Conservation (phyloP, 192 early-diverging fungal genomes). For the Coemansia sp. region DNA sequence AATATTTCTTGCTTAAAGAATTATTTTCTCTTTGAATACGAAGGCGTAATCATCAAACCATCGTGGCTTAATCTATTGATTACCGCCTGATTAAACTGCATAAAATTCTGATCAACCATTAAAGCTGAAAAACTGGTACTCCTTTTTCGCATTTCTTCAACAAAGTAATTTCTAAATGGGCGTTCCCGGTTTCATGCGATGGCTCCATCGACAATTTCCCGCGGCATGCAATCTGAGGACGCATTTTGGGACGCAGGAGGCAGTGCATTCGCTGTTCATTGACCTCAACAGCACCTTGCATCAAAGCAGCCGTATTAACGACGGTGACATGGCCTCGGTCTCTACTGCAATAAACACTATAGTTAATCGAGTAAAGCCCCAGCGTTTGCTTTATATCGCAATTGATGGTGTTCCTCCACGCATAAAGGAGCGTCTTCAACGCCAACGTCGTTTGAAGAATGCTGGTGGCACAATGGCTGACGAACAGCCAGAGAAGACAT, state of each 20-base stretch:
- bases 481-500: constrained; percentile 55
- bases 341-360: constrained; percentile 18
- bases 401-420: constrained; percentile 95
- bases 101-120: too few species aligned
- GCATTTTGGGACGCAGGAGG: constrained; percentile 9
- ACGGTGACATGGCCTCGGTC: constrained; percentile 22
- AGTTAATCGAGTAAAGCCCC: constrained; percentile 61
- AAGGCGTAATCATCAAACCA: too few species aligned
- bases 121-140: neutral
- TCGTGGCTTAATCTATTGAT: too few species aligned
- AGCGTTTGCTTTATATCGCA: constrained; percentile 86
- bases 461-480: neutral
- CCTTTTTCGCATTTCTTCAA: neutral
- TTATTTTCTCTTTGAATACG: too few species aligned
- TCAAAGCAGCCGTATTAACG: constrained; percentile 15
- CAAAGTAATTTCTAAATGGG: constrained; percentile 21
- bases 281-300: constrained; percentile 50
- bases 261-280: constrained; percentile 33
- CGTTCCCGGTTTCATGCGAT: constrained; percentile 45
- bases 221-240: constrained; percentile 23
- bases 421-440: constrained; percentile 97
- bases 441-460: constrained; percentile 76
- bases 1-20: too few species aligned
- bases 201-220: constrained; percentile 38
- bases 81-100: too few species aligned